Evolutionary conservation across 148 eudicot genomes (phyloP).

Genomic region (Camellia lanceoleosa): DNA sequence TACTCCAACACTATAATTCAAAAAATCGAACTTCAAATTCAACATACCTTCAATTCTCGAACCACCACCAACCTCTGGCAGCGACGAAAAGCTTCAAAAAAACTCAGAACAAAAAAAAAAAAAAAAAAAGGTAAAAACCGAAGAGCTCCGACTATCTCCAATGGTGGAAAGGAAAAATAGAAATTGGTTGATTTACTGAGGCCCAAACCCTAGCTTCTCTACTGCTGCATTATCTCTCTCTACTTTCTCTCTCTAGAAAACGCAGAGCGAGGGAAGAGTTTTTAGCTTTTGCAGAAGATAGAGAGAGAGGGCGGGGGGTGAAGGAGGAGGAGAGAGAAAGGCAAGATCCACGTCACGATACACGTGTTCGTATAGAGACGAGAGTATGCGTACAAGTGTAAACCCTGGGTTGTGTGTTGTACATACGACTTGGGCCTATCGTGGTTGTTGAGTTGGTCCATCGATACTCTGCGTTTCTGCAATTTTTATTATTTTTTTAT

Average conservation of each 20-base stretch:
- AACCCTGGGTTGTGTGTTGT: no score
- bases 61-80: not conserved
- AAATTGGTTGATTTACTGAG: not conserved
- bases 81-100: not conserved
- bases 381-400: not conserved
- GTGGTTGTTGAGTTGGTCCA: constrained; percentile 41
- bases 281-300: not conserved
- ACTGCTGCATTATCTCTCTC: constrained; percentile 19
- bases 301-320: not conserved
- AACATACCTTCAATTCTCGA: constrained; percentile 1
- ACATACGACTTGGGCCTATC: not conserved
- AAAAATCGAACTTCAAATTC: constrained; percentile 2
- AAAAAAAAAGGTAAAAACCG: not conserved
- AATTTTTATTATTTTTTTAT: no score
- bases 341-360: constrained; percentile 16
- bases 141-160: not conserved
- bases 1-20: constrained; percentile 4
- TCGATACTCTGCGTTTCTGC: constrained; percentile 3
- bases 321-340: constrained; percentile 37
- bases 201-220: constrained; percentile 15
- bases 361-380: constrained; percentile 11
- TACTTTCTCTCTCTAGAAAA: constrained; percentile 25
- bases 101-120: not conserved
- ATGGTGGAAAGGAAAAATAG: not conserved
- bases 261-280: constrained; percentile 1